Evolutionary conservation across 768 basidiomycete genomes (phyloP).

Genomic region (Phaeotremella fagi): DNA sequence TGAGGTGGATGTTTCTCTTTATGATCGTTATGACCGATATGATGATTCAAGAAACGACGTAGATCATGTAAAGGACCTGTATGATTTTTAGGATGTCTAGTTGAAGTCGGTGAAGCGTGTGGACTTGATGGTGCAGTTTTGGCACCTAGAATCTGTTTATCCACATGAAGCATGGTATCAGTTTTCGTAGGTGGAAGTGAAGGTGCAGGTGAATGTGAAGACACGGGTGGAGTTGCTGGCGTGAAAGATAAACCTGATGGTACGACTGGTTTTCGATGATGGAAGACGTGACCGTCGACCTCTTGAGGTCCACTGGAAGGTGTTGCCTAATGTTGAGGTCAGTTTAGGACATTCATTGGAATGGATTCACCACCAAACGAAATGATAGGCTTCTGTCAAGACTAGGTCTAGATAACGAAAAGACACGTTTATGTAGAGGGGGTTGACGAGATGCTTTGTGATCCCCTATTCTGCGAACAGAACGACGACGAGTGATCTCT

Average conservation of each 20-base stretch:
- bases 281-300: background rate
- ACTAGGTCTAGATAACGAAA: no score
- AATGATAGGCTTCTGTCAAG: background rate
- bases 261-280: conserved; percentile 20
- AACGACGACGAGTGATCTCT: no score
- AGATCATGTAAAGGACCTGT: conserved; percentile 82
- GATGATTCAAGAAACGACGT: conserved; percentile 89
- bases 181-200: conserved; percentile 7
- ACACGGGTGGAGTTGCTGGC: conserved; percentile 33
- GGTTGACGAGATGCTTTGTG: no score
- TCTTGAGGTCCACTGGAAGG: background rate
- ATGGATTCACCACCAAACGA: background rate
- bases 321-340: no score
- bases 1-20: conserved; percentile 19
- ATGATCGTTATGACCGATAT: conserved; percentile 61
- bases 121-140: conserved; percentile 44
- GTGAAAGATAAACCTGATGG: conserved; percentile 44
- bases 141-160: conserved; percentile 5
- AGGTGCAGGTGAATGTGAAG: conserved; percentile 9
- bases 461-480: no score
- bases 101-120: conserved; percentile 41
- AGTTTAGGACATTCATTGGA: background rate
- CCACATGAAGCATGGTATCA: conserved; percentile 1
- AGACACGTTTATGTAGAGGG: no score
- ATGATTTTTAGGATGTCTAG: conserved; percentile 50